These are phyloP conservation scores for Withania somnifera DNA, from an alignment of 305 asterid genomes.

Conservation along the genomic window DNA sequence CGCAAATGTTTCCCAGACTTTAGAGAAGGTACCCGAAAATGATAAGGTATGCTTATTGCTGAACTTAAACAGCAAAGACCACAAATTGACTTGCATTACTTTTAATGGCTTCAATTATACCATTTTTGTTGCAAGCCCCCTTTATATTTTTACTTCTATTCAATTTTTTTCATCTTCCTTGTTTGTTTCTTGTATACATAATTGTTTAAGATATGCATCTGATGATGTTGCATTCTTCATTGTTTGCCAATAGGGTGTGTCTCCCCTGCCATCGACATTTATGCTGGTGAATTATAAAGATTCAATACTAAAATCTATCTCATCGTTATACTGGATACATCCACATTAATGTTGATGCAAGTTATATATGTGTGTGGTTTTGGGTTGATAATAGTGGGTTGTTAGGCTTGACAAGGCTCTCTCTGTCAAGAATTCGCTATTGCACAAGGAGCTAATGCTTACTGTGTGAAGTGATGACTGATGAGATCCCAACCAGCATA, in stretches of 20 bases:
- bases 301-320: not conserved
- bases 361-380: not conserved
- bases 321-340: not conserved
- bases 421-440: not conserved
- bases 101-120: not conserved
- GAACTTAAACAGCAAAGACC: constrained; percentile 3
- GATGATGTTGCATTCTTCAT: not conserved
- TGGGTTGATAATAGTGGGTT: not conserved
- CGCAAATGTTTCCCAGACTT: constrained; percentile 60
- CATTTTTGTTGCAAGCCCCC: not conserved
- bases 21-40: constrained; percentile 78
- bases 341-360: not conserved
- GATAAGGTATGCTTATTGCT: constrained; percentile 55
- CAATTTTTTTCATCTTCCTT: not conserved
- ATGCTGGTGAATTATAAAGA: not conserved
- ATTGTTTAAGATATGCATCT: not conserved
- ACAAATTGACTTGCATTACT: not conserved
- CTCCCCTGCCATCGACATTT: not conserved
- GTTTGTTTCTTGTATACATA: not conserved
- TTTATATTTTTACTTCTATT: not conserved
- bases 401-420: not conserved
- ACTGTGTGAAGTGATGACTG: not conserved
- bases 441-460: not conserved
- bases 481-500: not conserved
- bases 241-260: not conserved